phyloP scores from a whole-genome alignment of 495 filamentous ascomycete species.

The Annulohypoxylon bovei region DNA sequence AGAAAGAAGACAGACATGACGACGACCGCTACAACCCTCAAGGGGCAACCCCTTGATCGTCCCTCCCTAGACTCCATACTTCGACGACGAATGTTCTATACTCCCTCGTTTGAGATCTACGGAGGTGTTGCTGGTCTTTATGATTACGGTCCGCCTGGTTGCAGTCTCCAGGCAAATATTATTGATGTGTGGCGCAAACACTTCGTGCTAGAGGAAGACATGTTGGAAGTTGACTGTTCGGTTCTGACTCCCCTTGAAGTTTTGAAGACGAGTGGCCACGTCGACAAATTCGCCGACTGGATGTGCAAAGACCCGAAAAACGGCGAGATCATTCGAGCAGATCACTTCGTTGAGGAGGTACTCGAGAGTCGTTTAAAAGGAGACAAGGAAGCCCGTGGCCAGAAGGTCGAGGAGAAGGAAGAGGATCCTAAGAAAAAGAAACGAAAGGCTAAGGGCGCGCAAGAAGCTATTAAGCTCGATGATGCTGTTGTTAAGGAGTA shows the following conservation, averaged over 20 bases:
- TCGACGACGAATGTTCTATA: slow-evolving; percentile 89
- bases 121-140: slow-evolving; percentile 86
- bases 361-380: slow-evolving; percentile 84
- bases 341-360: slow-evolving; percentile 94
- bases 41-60: slow-evolving; percentile 88
- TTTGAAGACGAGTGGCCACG: slow-evolving; percentile 95
- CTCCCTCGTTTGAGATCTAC: slow-evolving; percentile 94
- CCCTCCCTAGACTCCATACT: slow-evolving; percentile 82
- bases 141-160: slow-evolving; percentile 86
- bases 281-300: slow-evolving; percentile 98
- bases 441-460: slow-evolving; percentile 63
- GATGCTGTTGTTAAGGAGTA: slow-evolving; percentile 76
- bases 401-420: slow-evolving; percentile 74
- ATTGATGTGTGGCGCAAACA: slow-evolving; percentile 93
- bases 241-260: slow-evolving; percentile 89
- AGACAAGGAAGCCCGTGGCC: slow-evolving; percentile 78
- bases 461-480: slow-evolving; percentile 70
- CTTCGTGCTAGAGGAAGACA: slow-evolving; percentile 88
- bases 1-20: slow-evolving; percentile 44
- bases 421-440: slow-evolving; percentile 57
- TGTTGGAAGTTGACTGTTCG: slow-evolving; percentile 89
- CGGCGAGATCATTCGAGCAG: slow-evolving; percentile 94
- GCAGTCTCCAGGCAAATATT: slow-evolving; percentile 83
- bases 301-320: slow-evolving; percentile 99
- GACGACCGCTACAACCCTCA: slow-evolving; percentile 75